phyloP scores from a whole-genome alignment of 768 basidiomycete species.

The Podaxis rugospora region DNA sequence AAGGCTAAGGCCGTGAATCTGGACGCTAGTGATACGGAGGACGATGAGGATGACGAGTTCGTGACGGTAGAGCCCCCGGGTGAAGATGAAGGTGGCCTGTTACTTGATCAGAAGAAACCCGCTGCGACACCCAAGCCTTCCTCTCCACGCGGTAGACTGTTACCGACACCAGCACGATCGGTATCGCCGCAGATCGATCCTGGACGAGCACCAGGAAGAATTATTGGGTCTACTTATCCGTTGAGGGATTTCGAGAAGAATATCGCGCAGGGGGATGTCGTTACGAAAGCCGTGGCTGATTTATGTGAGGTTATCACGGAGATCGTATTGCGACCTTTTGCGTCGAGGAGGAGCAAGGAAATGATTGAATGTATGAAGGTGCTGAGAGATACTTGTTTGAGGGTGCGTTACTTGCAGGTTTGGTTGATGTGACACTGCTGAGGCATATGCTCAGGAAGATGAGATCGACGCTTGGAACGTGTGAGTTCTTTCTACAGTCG shows the following conservation, averaged over 20 bases:
- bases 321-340: conserved; percentile 68
- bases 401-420: conserved; percentile 33
- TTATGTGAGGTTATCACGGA: conserved; percentile 67
- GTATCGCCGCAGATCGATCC: conserved; percentile 39
- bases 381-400: conserved; percentile 63
- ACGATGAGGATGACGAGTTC: conserved; percentile 31
- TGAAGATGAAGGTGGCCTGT: conserved; percentile 25
- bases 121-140: conserved; percentile 16
- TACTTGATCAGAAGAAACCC: conserved; percentile 24
- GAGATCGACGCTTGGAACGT: conserved; percentile 81
- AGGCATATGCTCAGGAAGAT: conserved; percentile 52
- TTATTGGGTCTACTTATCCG: conserved; percentile 72
- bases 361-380: conserved; percentile 69
- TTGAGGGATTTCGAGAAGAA: conserved; percentile 74
- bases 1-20: conserved; percentile 25
- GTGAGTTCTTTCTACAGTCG: conserved; percentile 30
- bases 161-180: conserved; percentile 55
- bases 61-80: neutral
- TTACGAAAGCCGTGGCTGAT: conserved; percentile 83
- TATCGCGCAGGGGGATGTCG: conserved; percentile 68
- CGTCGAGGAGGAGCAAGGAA: conserved; percentile 58
- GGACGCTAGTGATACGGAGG: conserved; percentile 53
- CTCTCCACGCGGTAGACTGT: conserved; percentile 18
- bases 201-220: conserved; percentile 61
- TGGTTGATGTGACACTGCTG: neutral